Conservation (phyloP, 139 green algal species). For the Micractinium sp. region DNA sequence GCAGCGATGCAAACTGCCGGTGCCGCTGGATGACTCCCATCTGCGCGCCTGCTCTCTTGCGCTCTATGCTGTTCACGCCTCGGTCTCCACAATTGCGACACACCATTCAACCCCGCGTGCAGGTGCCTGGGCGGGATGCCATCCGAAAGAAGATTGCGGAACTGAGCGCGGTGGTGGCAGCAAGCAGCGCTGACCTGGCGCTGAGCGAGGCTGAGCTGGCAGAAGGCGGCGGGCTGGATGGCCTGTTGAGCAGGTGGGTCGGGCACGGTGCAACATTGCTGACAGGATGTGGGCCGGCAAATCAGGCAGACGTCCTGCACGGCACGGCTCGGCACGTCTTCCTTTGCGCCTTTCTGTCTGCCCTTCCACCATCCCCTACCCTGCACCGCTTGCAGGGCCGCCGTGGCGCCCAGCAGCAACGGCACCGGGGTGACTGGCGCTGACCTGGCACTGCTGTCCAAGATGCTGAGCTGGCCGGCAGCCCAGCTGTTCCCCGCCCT, state of each 20-base stretch:
- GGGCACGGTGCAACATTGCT: neutral
- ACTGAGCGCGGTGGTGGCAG: conserved; percentile 16
- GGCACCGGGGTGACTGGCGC: neutral
- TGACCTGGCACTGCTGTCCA: conserved; percentile 48
- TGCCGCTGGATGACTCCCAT: too few species aligned
- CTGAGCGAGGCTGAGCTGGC: conserved; percentile 52
- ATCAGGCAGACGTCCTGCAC: neutral
- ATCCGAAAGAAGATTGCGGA: conserved; percentile 38
- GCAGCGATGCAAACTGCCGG: too few species aligned
- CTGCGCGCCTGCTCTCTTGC: too few species aligned
- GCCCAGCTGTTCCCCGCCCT: conserved; percentile 75
- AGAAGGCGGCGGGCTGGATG: conserved; percentile 53
- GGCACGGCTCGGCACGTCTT: neutral
- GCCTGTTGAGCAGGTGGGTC: conserved; percentile 52
- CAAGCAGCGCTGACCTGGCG: neutral
- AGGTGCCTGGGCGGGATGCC: conserved; percentile 21
- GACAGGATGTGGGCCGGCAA: neutral
- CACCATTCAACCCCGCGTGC: neutral
- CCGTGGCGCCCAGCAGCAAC: conserved; percentile 1
- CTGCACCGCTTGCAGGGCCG: neutral
- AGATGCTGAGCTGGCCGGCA: conserved; percentile 74
- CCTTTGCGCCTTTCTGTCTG: neutral
- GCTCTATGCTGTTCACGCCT: too few species aligned
- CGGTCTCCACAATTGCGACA: neutral
- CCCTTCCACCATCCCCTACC: neutral